A percentile compares a stretch with the other conserved stretches of the same genome.
Conservation (phyloP, 31 red algal genomes). For the Endocladia muricata region DNA sequence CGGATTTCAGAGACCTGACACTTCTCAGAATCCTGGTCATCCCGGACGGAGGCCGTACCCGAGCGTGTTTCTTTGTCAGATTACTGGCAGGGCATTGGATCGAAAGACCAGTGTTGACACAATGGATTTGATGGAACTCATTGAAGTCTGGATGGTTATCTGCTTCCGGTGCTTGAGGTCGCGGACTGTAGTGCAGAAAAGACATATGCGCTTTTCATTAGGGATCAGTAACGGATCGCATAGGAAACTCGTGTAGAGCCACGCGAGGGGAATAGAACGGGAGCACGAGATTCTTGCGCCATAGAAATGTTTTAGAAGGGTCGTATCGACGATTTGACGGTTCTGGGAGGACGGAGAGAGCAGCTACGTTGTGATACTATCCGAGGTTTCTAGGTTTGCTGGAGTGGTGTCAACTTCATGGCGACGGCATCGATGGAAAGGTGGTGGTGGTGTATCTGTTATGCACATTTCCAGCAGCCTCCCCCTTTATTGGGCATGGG, state of each 20-base stretch:
- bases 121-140: neutral
- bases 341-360: conserved; percentile 11
- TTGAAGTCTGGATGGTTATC: neutral
- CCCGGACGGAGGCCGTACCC: conserved; percentile 18
- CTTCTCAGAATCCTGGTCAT: conserved; percentile 5
- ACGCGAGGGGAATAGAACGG: conserved; percentile 14
- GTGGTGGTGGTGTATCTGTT: conserved; percentile 11
- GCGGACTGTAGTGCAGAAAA: neutral
- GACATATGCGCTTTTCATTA: neutral
- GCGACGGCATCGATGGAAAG: conserved; percentile 10
- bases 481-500: neutral
- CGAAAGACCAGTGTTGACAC: conserved; percentile 4
- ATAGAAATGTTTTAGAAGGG: conserved; percentile 12
- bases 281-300: conserved; percentile 26
- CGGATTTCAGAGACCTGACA: conserved; percentile 13
- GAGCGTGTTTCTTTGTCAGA: conserved; percentile 7
- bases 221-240: conserved; percentile 12
- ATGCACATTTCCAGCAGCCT: conserved; percentile 9
- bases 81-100: conserved; percentile 8
- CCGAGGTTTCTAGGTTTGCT: conserved; percentile 1
- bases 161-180: conserved; percentile 7
- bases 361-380: neutral
- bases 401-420: conserved; percentile 7
- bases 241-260: conserved; percentile 20
- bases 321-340: conserved; percentile 13